Base-by-base conservation (phyloP, 345 rosid genomes). In the Rhodamnia rubescens region DNA sequence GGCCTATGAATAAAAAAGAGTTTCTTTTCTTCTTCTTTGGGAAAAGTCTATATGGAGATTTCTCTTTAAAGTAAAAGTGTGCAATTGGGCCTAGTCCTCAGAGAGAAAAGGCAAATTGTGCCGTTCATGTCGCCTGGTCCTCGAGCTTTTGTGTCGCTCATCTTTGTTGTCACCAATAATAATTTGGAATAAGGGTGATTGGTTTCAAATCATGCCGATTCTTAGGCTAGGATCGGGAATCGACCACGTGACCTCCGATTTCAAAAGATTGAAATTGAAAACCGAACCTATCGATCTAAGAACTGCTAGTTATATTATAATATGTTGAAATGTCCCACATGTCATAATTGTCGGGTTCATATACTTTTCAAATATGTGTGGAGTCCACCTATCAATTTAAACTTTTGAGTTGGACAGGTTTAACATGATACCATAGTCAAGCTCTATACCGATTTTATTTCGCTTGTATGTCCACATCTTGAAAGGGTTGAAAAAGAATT, bases 261-360 rank as follows among this genome's bases (percentile, higher is more conserved):
- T 32, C 47, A 20, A 36, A 69, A 36, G 47, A 69, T 18, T 36
- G 47, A 9, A 36, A 32, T 69, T 0, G 80, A 69, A 32, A 69
- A 69, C 2, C 12, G 42, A 69, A 69, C 1, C 22, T 24, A 1
- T 36, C 4, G 26, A 69, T 1, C 1, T 11, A 0, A 9, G 4
- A 4, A 5, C 24, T 18, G 0, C 47, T 4, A 0, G 0, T 36
- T 18, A 9, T 69, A 4, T 0, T 36, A 1, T 18, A 4, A 69
- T 32, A 1, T 2, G 7, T 32, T 16, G 3, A 64, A 64, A 1
- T 64, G 5, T 64, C 22, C 1, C 4, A 18, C 1, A 8, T 69
- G 0, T 0, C 1, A 18, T 0, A 2, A 36, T 1, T 69, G 4
- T 20, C 11, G 2, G 6, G 12, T 4, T 32, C 29, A 3, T 69